Percentiles rank a stretch among this genome's conserved stretches.
phyloP scores from a whole-genome alignment of 2,329 filamentous ascomycete genomes.

The Xylaria digitata region DNA sequence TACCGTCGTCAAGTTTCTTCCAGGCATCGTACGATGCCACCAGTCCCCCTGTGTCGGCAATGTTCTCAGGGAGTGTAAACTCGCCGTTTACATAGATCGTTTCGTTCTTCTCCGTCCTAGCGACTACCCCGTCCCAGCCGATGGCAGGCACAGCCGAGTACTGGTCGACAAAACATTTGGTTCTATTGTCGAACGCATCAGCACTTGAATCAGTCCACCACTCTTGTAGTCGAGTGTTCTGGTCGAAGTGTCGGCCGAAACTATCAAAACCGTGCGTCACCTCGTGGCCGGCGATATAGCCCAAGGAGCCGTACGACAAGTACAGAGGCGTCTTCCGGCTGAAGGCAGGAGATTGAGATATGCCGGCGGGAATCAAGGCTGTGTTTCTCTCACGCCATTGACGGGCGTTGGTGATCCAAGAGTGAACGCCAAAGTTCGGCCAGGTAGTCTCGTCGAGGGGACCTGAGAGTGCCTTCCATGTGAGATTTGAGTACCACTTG shows the following conservation, averaged over 20 bases:
- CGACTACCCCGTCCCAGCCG: conserved; percentile 38
- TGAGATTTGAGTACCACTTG: conserved; percentile 55
- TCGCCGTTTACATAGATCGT: conserved; percentile 64
- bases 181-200: conserved; percentile 66
- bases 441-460: conserved; percentile 71
- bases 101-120: conserved; percentile 7
- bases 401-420: conserved; percentile 67
- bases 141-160: conserved; percentile 67
- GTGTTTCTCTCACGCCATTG: conserved; percentile 74
- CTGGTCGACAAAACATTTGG: conserved; percentile 75
- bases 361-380: conserved; percentile 76
- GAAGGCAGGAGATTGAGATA: conserved; percentile 76
- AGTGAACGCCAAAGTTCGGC: conserved; percentile 67
- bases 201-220: conserved; percentile 23
- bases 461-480: conserved; percentile 60
- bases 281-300: conserved; percentile 74
- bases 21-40: conserved; percentile 72
- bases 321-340: conserved; percentile 64
- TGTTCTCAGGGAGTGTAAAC: conserved; percentile 75
- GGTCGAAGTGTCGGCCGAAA: conserved; percentile 71
- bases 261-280: conserved; percentile 78
- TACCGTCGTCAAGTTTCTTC: conserved; percentile 66
- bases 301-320: conserved; percentile 76
- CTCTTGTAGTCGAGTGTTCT: conserved; percentile 69
- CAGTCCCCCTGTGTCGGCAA: conserved; percentile 76